Base-by-base conservation (phyloP, 768 basidiomycete genomes). In the Auricularia heimuer region DNA sequence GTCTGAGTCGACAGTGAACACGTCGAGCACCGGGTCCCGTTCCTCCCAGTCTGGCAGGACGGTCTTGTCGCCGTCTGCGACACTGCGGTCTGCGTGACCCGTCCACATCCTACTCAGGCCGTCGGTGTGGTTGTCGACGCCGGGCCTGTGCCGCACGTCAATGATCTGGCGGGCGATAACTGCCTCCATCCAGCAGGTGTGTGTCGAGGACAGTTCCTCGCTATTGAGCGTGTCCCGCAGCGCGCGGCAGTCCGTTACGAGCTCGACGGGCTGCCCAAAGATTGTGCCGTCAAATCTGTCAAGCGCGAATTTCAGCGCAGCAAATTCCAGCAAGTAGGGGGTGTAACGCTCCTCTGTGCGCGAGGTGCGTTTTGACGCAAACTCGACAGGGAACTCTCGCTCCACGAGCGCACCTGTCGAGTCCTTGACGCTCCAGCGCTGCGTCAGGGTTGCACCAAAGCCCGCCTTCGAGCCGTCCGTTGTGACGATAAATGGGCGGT, bases 191-290 rank as follows among this genome's bases (percentile, higher is more conserved):
- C 76, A 78, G 0, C 74, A 65, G 4, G 74, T 73, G 64, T 77
- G 75, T 16, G 73, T 72, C 1, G 71, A 66, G 42, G 65, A 73
- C 11, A 75, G 24, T 24, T 24, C 24, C 24, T 24, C 24, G 24
- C 24, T 24, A 24, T 24, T 24, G 24, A 24, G 24, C 1, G 72
- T 51, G 61, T 78, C 75, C 4, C 72, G 60, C 1, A 79, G 68
- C 1, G 76, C 77, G 39, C 74, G 70, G 65, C 77, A 78, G 67
- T 79, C 77, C 0, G 75, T 79, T 62, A 75, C 71, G 16, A 79
- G 56, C 54, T 76, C 71, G 0, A 79, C 62, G 6, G 64, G 64
- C 2, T 35, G 56, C 1, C 64, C 64, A 29, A 54, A 64, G 14
- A 61, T 64, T 16, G 37, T 47, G 0, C 73, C 75, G 36, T 69